Evolutionary conservation across 768 basidiomycete species (phyloP).

Genomic region (Trametes maxima): DNA sequence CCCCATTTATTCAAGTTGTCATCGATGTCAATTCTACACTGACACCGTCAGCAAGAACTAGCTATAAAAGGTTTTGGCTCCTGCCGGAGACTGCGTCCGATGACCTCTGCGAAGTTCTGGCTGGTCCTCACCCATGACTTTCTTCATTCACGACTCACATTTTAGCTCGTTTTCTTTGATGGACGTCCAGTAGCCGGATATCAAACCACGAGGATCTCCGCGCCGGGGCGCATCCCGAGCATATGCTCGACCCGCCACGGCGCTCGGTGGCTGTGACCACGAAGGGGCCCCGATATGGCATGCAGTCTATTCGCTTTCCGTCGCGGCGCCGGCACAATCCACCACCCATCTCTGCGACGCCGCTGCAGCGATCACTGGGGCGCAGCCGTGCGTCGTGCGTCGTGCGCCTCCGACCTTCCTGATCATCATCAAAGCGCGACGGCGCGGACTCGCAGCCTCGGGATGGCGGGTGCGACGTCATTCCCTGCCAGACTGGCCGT

Average conservation of each 20-base stretch:
- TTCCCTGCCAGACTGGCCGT: neutral
- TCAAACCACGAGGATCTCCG: neutral
- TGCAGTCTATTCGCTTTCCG: slow-evolving; percentile 1
- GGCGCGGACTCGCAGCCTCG: too few species aligned
- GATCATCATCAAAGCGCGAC: too few species aligned
- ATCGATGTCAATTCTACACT: too few species aligned
- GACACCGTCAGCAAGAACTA: too few species aligned
- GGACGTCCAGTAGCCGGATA: neutral
- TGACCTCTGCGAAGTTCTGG: too few species aligned
- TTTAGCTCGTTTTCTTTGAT: neutral
- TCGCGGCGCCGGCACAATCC: slow-evolving; percentile 6
- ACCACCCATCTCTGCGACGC: neutral
- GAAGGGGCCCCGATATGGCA: slow-evolving; percentile 2
- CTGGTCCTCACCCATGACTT: too few species aligned
- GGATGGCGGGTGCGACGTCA: neutral
- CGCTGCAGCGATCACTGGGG: neutral
- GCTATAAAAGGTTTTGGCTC: too few species aligned
- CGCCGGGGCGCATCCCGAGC: neutral
- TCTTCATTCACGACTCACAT: too few species aligned
- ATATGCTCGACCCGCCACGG: slow-evolving; percentile 6
- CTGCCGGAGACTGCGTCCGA: too few species aligned
- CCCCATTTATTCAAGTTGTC: too few species aligned
- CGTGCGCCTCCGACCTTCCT: too few species aligned
- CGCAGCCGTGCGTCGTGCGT: neutral
- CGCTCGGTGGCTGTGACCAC: slow-evolving; percentile 11